These are phyloP conservation scores for Laetiporus sulphureus DNA, from an alignment of 1,284 basidiomycete species.

Conservation along the genomic window DNA sequence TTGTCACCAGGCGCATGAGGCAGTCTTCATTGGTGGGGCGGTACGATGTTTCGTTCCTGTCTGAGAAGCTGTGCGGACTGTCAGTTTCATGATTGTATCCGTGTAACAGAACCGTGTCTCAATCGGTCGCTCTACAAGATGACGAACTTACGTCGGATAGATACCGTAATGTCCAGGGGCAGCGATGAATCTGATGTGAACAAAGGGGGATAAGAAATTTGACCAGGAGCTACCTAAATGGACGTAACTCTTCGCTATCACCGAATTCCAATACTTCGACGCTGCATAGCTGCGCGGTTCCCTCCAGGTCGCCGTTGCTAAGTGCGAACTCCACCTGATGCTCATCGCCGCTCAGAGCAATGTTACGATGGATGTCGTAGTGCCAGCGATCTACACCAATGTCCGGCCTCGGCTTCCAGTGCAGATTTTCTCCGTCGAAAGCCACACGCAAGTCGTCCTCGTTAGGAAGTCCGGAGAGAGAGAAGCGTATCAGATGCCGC, in stretches of 20 bases:
- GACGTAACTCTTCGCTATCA: slow-evolving; percentile 37
- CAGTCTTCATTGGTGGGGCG: slow-evolving; percentile 81
- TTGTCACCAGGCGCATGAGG: slow-evolving; percentile 73
- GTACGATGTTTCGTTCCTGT: slow-evolving; percentile 55
- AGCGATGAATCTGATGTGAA: slow-evolving; percentile 58
- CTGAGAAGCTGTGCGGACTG: slow-evolving; percentile 45
- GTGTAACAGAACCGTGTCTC: background rate
- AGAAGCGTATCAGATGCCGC: slow-evolving; percentile 63
- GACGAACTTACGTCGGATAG: slow-evolving; percentile 59
- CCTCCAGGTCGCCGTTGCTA: slow-evolving; percentile 41
- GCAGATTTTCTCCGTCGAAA: slow-evolving; percentile 54
- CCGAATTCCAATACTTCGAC: slow-evolving; percentile 77
- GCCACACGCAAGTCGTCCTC: slow-evolving; percentile 48
- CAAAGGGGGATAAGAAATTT: no score
- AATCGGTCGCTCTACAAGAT: background rate
- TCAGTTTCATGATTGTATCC: no score
- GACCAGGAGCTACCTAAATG: slow-evolving; percentile 1
- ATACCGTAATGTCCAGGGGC: slow-evolving; percentile 58
- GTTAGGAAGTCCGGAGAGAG: slow-evolving; percentile 68
- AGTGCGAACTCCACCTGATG: slow-evolving; percentile 57
- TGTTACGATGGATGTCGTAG: slow-evolving; percentile 49
- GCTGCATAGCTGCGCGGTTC: slow-evolving; percentile 67
- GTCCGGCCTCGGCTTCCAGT: slow-evolving; percentile 47
- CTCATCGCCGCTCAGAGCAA: slow-evolving; percentile 36
- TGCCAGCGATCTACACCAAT: slow-evolving; percentile 69